Evolutionary conservation across 2,329 filamentous ascomycete genomes (phyloP), one percentile per base, ranked within the genome.

Genomic region (Verticillium nonalfalfae): DNA sequence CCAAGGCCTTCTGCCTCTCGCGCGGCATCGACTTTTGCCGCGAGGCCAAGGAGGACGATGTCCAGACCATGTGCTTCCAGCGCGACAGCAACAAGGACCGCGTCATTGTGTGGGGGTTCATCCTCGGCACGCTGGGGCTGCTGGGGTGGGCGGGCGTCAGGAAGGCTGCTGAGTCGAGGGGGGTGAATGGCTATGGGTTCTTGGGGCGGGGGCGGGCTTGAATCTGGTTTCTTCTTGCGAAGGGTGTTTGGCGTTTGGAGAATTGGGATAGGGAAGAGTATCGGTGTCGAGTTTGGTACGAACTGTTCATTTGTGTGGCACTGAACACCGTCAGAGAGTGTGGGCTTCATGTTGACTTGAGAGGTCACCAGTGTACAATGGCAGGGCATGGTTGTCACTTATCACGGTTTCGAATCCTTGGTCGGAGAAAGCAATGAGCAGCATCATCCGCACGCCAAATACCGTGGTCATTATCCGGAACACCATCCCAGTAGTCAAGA

Each of bases 21-120:
- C 81, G 85, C 64, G 79, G 79, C 66, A 81, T 89, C 31, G 83
- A 83, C 61, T 86, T 89, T 69, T 89, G 86, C 77, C 82, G 85
- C 68, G 79, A 81, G 65, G 85, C 84, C 59, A 80, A 81, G 65
- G 84, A 88, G 66, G 83, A 81, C 69, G 84, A 88, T 68, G 83
- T 88, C 21, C 74, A 83, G 52, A 86, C 86, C 34, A 78, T 80
- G 69, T 89, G 86, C 71, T 89, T 89, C 74, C 85, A 88, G 78
- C 81, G 86, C 65, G 86, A 89, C 72, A 86, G 83, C 71, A 81
- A 81, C 72, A 89, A 89, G 75, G 86, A 89, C 73, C 81, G 83
- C 73, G 79, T 88, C 66, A 87, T 89, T 39, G 86, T 89, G 4
- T 85, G 86, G 81, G 81, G 77, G 1, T 89, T 89, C 72, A 81